Base-by-base conservation (phyloP, 2,329 filamentous ascomycete species). In the Fusarium dlaminii region DNA sequence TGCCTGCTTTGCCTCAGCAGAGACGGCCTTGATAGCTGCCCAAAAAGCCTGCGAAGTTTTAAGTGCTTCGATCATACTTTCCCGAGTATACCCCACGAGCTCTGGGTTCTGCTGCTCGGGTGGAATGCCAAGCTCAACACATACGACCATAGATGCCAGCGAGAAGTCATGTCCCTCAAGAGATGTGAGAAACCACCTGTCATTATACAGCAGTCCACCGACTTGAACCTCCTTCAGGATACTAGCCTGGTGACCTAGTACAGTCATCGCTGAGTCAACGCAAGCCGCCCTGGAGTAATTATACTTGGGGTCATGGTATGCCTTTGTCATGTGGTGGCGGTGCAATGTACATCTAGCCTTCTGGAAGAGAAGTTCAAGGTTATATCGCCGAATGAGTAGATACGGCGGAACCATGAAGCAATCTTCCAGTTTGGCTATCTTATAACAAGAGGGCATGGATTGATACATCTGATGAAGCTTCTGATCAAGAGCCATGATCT, bases 181-280 rank as follows among this genome's bases (percentile, higher is more conserved):
- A 0, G 74, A 76, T 1, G 70, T 68, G 0, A 76, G 43, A 11
- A 76, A 76, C 74, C 74, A 76, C 2, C 59, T 55, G 1, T 76
- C 72, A 0, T 70, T 43, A 5, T 67, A 68, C 1, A 76, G 11
- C 0, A 75, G 37, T 0, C 72, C 74, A 1, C 74, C 74, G 0
- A 68, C 55, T 29, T 75, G 74, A 1, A 76, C 70, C 18, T 76
- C 74, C 3, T 71, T 68, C 7, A 68, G 14, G 8, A 77, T 76
- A 7, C 55, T 65, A 1, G 63, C 62, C 4, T 76, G 74, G 5
- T 76, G 74, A 0, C 59, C 48, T 0, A 76, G 30, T 0, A 75
- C 51, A 0, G 46, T 51, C 74, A 76, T 76, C 1, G 74, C 70
- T n/a, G 74, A 72, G 13, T 77, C 63, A 0, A 76, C 55, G 6